A percentile compares a stretch with the other conserved stretches of the same genome.
phyloP scores from a whole-genome alignment of 768 basidiomycete species.

The Harrya chromipes region DNA sequence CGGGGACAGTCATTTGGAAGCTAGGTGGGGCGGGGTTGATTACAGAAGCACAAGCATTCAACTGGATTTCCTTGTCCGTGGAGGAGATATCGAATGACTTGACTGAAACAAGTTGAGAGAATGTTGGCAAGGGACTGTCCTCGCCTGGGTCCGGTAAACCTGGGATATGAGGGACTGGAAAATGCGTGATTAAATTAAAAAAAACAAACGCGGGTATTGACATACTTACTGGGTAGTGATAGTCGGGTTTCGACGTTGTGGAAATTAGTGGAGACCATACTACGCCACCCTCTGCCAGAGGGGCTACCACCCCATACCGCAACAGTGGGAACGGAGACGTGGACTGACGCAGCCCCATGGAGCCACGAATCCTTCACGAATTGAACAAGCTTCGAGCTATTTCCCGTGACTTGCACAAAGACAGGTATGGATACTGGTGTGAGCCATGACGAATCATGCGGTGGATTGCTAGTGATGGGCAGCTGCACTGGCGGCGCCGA shows the following conservation, averaged over 20 bases:
- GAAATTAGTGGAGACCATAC: conserved; percentile 37
- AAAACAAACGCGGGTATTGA: not conserved
- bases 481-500: conserved; percentile 49
- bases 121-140: conserved; percentile 47
- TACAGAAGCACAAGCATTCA: conserved; percentile 54
- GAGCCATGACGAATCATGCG: conserved; percentile 53
- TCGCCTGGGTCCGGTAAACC: conserved; percentile 61
- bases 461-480: conserved; percentile 42
- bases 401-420: conserved; percentile 50
- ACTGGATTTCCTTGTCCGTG: conserved; percentile 32
- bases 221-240: conserved; percentile 50
- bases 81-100: conserved; percentile 50
- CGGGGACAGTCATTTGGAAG: conserved; percentile 50
- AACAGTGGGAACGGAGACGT: conserved; percentile 41
- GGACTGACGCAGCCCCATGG: conserved; percentile 45
- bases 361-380: conserved; percentile 62
- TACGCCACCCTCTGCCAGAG: conserved; percentile 45
- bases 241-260: conserved; percentile 45
- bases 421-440: conserved; percentile 50
- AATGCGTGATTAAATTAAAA: conserved; percentile 4
- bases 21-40: conserved; percentile 53
- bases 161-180: conserved; percentile 59
- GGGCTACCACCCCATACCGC: conserved; percentile 50
- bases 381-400: conserved; percentile 43
- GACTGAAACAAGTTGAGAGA: conserved; percentile 59